Evolutionary conservation across 75 land plant species (phyloP).

Genomic region (Sequoia sempervirens): DNA sequence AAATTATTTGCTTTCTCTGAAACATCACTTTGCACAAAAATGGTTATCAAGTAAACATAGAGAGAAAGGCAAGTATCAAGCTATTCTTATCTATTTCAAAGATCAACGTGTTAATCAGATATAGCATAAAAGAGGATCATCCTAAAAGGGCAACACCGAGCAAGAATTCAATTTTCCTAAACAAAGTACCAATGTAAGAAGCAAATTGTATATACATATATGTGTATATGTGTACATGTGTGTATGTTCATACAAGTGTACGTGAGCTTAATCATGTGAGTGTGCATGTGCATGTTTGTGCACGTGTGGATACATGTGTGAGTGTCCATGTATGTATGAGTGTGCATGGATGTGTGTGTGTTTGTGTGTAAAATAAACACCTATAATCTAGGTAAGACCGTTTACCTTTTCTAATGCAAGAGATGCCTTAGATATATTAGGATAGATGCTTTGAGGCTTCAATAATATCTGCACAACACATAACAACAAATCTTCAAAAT

Average conservation of each 20-base stretch:
- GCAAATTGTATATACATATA: too few species aligned
- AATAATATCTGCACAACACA: constrained; percentile 1
- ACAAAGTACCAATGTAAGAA: too few species aligned
- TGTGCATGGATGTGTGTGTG: too few species aligned
- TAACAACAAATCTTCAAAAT: not conserved
- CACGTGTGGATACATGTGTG: too few species aligned
- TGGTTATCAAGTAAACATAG: not conserved
- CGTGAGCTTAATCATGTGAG: too few species aligned
- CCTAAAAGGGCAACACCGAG: not conserved
- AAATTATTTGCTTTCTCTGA: not conserved
- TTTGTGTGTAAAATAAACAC: not conserved
- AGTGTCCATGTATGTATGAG: too few species aligned
- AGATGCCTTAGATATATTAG: constrained; percentile 7
- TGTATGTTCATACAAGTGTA: too few species aligned
- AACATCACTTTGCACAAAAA: not conserved
- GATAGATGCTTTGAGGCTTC: constrained; percentile 8
- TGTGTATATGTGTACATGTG: too few species aligned
- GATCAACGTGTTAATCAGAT: not conserved
- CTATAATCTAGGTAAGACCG: not conserved
- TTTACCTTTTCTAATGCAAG: constrained; percentile 10
- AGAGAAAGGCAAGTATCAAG: not conserved
- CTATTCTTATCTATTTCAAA: not conserved
- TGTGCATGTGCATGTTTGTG: too few species aligned
- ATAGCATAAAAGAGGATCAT: not conserved
- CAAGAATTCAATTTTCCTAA: not conserved